phyloP scores from a whole-genome alignment of 2,329 filamentous ascomycete species.

The Verticillium tricorpus region DNA sequence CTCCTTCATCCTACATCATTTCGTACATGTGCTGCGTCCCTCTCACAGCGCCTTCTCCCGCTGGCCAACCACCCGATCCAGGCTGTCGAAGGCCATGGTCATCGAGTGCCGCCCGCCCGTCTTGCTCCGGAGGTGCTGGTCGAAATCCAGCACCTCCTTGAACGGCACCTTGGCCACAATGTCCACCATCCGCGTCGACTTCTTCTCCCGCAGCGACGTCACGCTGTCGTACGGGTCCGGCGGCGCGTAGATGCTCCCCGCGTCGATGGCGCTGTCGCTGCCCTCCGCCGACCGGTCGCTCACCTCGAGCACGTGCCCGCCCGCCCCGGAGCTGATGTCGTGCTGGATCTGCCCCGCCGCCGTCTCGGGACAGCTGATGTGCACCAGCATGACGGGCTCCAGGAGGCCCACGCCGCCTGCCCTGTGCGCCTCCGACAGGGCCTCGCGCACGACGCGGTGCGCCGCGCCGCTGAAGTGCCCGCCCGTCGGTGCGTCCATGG shows the following conservation, averaged over 20 bases:
- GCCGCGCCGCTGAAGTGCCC: slow-evolving; percentile 62
- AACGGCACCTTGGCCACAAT: slow-evolving; percentile 86
- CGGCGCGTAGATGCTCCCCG: slow-evolving; percentile 76
- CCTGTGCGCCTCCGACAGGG: slow-evolving; percentile 57
- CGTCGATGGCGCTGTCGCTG: slow-evolving; percentile 52
- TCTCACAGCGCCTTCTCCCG: slow-evolving; percentile 44
- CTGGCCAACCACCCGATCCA: slow-evolving; percentile 49
- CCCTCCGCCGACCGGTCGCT: slow-evolving; percentile 44
- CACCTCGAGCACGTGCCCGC: slow-evolving; percentile 70
- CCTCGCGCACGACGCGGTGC: slow-evolving; percentile 59
- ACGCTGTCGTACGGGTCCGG: slow-evolving; percentile 72
- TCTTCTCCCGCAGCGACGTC: slow-evolving; percentile 51
- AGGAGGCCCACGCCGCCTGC: slow-evolving; percentile 60
- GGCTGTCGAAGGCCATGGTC: slow-evolving; percentile 55
- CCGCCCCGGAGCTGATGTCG: slow-evolving; percentile 68
- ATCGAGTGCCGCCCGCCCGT: slow-evolving; percentile 72
- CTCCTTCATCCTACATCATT: not conserved
- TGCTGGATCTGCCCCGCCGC: slow-evolving; percentile 79
- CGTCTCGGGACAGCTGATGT: slow-evolving; percentile 79
- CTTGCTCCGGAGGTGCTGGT: slow-evolving; percentile 82
- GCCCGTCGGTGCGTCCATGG: slow-evolving; percentile 55
- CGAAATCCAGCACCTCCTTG: slow-evolving; percentile 94
- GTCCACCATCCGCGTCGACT: slow-evolving; percentile 47
- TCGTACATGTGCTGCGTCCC: too few relatives aligned
- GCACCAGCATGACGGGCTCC: slow-evolving; percentile 90